These are phyloP conservation scores for Lactarius quietus DNA, from an alignment of 768 basidiomycete species.

Conservation along the genomic window DNA sequence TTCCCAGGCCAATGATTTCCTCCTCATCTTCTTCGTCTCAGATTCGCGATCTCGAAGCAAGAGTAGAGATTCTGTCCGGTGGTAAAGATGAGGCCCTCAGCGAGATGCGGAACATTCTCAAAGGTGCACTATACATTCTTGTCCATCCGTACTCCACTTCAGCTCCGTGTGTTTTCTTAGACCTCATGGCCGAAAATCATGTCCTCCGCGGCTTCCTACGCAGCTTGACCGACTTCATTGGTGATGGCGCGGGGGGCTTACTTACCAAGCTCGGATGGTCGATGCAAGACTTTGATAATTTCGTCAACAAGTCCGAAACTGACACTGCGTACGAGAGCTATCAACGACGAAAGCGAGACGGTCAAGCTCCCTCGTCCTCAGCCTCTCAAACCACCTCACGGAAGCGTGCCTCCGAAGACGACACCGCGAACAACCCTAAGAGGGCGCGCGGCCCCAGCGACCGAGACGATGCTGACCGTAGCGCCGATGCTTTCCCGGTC, in stretches of 20 bases:
- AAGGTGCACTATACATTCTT: constrained; percentile 43
- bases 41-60: constrained; percentile 94
- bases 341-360: constrained; percentile 59
- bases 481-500: constrained; percentile 48
- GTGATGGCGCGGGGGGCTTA: constrained; percentile 79
- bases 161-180: constrained; percentile 36
- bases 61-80: constrained; percentile 91
- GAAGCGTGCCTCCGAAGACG: constrained; percentile 58
- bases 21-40: constrained; percentile 31
- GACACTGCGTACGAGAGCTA: constrained; percentile 93
- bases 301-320: constrained; percentile 82
- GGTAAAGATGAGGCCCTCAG: constrained; percentile 85
- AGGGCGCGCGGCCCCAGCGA: constrained; percentile 43
- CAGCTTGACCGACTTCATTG: constrained; percentile 75
- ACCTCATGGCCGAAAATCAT: constrained; percentile 88
- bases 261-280: constrained; percentile 79
- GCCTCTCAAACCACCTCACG: constrained; percentile 33
- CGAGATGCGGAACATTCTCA: constrained; percentile 79
- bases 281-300: constrained; percentile 70
- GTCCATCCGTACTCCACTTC: not conserved
- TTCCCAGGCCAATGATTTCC: not conserved
- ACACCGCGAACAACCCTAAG: constrained; percentile 43
- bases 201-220: constrained; percentile 75
- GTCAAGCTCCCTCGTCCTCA: constrained; percentile 27
- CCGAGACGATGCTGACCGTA: constrained; percentile 42